These are phyloP conservation scores for Colletotrichum sp. DNA, from an alignment of 2,329 filamentous ascomycete genomes.

Conservation along the genomic window DNA sequence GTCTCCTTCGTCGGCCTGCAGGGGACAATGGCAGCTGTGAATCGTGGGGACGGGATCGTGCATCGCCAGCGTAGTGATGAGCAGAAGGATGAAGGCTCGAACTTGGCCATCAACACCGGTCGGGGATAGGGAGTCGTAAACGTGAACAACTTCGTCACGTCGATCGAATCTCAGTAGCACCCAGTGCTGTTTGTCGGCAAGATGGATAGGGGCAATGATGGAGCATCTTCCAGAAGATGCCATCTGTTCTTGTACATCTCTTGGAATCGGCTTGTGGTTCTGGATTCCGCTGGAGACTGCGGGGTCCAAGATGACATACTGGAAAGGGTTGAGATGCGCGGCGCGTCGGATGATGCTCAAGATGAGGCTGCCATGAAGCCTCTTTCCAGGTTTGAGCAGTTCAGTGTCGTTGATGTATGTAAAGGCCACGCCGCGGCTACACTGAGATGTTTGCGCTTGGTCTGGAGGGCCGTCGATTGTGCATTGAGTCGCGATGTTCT, in stretches of 20 bases:
- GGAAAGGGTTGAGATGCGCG: neutral
- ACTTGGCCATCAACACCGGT: neutral
- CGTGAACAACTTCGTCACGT: neutral
- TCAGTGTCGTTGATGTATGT: neutral
- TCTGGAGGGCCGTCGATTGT: neutral
- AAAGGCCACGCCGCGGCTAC: neutral
- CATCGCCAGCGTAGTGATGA: neutral
- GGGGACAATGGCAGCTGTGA: neutral
- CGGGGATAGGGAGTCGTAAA: neutral
- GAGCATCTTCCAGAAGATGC: neutral
- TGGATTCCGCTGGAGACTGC: neutral
- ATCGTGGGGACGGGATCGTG: neutral
- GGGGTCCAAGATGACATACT: neutral
- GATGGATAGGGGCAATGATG: neutral
- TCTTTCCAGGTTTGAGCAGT: neutral
- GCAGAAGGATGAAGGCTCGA: neutral
- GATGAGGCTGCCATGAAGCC: neutral
- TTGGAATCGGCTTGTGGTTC: neutral
- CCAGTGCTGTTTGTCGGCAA: neutral
- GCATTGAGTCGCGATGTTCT: neutral
- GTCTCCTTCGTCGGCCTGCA: neutral
- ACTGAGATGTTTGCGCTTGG: neutral
- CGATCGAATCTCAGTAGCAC: neutral
- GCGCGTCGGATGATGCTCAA: neutral
- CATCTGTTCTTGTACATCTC: neutral